Conservation (phyloP, 2,329 filamentous ascomycete species). For the Coniochaeta pulveracea region DNA sequence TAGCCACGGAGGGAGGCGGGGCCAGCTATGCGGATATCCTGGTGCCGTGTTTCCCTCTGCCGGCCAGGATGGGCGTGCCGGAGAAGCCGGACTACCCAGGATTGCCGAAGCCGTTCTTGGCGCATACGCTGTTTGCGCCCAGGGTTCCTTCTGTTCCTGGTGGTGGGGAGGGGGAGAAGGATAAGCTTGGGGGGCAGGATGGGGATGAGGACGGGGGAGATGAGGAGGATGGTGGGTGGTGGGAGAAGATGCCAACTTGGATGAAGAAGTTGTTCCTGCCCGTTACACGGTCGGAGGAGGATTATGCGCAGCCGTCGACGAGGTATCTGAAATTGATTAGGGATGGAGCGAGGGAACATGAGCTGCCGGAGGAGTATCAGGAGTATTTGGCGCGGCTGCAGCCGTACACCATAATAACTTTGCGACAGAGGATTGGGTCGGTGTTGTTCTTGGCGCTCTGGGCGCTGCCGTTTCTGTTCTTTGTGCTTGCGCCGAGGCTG, state of each 20-base stretch:
- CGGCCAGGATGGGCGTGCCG: constrained; percentile 47
- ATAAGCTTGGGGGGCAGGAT: constrained; percentile 3
- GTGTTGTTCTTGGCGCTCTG: constrained; percentile 49
- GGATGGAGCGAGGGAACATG: constrained; percentile 68
- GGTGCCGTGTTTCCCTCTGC: constrained; percentile 65
- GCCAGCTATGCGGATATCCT: constrained; percentile 74
- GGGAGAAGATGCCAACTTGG: constrained; percentile 6
- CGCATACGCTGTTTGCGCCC: constrained; percentile 74
- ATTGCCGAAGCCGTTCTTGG: constrained; percentile 57
- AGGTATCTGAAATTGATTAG: constrained; percentile 75
- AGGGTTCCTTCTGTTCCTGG: constrained; percentile 24
- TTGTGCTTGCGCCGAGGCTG: constrained; percentile 36
- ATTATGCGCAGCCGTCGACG: constrained; percentile 70
- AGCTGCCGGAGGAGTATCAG: constrained; percentile 69
- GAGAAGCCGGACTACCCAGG: constrained; percentile 43
- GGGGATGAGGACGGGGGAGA: constrained; percentile 8
- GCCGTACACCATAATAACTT: constrained; percentile 59
- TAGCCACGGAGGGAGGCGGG: constrained; percentile 84
- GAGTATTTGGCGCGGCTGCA: constrained; percentile 58
- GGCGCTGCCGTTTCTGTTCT: constrained; percentile 42
- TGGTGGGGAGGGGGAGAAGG: constrained; percentile 9
- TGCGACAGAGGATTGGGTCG: constrained; percentile 54
- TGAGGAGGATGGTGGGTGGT: constrained; percentile 8
- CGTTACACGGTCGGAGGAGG: constrained; percentile 38
- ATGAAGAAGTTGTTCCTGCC: constrained; percentile 30